Percentiles rank a stretch among this genome's conserved stretches.
Conservation (phyloP, 2,329 filamentous ascomycete species). For the Fusarium sp. region DNA sequence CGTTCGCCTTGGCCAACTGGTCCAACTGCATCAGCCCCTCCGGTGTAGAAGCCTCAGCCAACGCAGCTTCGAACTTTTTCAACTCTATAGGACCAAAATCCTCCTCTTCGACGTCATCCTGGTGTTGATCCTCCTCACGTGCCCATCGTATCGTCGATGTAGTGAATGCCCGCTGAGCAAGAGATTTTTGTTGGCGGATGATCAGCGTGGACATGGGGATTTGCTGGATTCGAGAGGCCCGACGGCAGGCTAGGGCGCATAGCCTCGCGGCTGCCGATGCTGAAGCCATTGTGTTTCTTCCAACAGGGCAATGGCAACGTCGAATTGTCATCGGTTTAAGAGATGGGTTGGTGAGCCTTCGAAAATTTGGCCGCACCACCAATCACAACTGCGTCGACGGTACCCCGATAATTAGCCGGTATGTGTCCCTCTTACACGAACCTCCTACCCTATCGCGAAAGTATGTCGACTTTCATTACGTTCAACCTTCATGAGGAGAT, state of each 20-base stretch:
- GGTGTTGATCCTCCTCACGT: conserved; percentile 34
- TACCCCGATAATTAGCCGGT: conserved; percentile 48
- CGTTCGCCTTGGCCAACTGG: conserved; percentile 54
- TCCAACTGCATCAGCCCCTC: conserved; percentile 54
- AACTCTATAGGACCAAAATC: conserved; percentile 48
- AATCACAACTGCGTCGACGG: conserved; percentile 17
- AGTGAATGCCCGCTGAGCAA: conserved; percentile 50
- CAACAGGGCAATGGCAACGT: conserved; percentile 43
- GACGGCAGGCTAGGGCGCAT: conserved; percentile 54
- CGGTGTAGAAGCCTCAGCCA: conserved; percentile 50
- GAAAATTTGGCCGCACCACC: conserved; percentile 51
- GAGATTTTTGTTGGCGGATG: conserved; percentile 41
- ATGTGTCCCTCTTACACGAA: conserved; percentile 24
- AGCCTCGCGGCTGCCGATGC: conserved; percentile 56
- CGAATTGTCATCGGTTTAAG: conserved; percentile 38
- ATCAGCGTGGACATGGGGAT: conserved; percentile 46
- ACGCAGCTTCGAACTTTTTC: conserved; percentile 50
- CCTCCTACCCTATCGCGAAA: conserved; percentile 17
- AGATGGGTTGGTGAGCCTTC: conserved; percentile 44
- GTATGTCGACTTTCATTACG: conserved; percentile 1
- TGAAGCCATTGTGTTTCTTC: conserved; percentile 55
- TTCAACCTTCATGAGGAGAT: not conserved
- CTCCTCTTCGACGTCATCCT: conserved; percentile 46
- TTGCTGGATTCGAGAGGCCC: conserved; percentile 44
- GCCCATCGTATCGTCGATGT: conserved; percentile 51